Evolutionary conservation across 345 rosid genomes (phyloP), one percentile per base, ranked within the genome.

Genomic region (Lumnitzera racemosa): DNA sequence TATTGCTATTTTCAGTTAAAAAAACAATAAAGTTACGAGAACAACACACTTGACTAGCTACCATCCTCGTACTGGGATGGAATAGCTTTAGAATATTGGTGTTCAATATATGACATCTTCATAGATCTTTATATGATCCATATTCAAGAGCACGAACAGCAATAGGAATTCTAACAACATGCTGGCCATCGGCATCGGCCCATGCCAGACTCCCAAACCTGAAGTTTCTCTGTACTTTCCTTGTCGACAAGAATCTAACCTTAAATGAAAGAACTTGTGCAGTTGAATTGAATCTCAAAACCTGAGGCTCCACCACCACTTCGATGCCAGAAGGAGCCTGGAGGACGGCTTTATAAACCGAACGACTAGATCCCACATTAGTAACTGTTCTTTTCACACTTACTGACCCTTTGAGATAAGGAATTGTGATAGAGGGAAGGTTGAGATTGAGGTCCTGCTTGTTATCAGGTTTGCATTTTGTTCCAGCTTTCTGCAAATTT

Each of bases 131-230:
- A 24, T 43, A 67, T n/a, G 62, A 51, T 47, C 65, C 55, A 31
- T 43, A 54, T 53, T 24, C 43, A 23, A 53, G 58, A 47, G 61
- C 61, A 11, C 83, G 71, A 0, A 82, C 71, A 3, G 85, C 77
- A n/a, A 81, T 13, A 36, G 87, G 85, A 65, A 68, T 84, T 5
- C 75, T 65, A 15, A 81, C 90, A 48, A 67, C 46, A 68, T 78
- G 81, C 24, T 72, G 58, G 12, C 82, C 77, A 47, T 84, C 83
- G 13, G 76, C 77, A 47, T 84, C 85, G 13, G 76, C 70, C 87
- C 90, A 82, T 48, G 74, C 76, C 56, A 84, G 68, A 77, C 90
- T 84, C 59, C 90, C 90, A 58, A 84, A 84, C 16, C 58, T 76
- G 57, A 73, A 80, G 13, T 76, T 75, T 49, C 77, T 75, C 58